These are phyloP conservation scores for Testicularia cyperi DNA, from an alignment of 1,284 basidiomycete genomes.

Conservation along the genomic window DNA sequence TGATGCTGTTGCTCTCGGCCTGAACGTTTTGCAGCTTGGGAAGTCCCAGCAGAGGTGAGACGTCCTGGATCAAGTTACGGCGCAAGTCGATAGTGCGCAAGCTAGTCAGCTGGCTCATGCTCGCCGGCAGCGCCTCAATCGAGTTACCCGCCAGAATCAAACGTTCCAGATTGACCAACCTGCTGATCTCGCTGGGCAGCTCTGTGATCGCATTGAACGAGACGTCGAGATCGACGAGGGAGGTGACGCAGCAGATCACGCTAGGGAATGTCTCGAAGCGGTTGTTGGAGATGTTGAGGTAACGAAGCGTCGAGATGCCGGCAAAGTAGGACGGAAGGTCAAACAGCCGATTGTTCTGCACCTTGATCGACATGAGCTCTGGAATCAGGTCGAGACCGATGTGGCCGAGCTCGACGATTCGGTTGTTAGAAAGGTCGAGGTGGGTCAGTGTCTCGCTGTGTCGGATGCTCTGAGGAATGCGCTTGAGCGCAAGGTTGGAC, in stretches of 20 bases:
- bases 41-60: constrained; percentile 45
- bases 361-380: constrained; percentile 72
- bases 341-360: constrained; percentile 91
- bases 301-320: constrained; percentile 71
- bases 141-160: constrained; percentile 54
- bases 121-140: constrained; percentile 47
- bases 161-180: constrained; percentile 63
- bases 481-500: constrained; percentile 92
- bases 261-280: constrained; percentile 80
- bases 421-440: constrained; percentile 89
- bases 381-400: constrained; percentile 77
- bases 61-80: constrained; percentile 50
- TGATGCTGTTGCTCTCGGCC: constrained; percentile 56
- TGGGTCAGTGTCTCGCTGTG: constrained; percentile 75
- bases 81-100: constrained; percentile 55
- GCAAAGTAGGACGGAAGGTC: constrained; percentile 83
- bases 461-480: constrained; percentile 81
- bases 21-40: constrained; percentile 47
- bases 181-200: constrained; percentile 78
- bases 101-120: constrained; percentile 39
- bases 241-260: constrained; percentile 74
- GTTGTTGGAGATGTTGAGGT: constrained; percentile 95
- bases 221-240: constrained; percentile 81
- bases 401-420: constrained; percentile 85
- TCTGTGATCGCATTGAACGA: constrained; percentile 89